Evolutionary conservation across 805 yeast species (phyloP), one percentile per base, ranked within the genome.

Genomic region (Zygotorulaspora sp.): DNA sequence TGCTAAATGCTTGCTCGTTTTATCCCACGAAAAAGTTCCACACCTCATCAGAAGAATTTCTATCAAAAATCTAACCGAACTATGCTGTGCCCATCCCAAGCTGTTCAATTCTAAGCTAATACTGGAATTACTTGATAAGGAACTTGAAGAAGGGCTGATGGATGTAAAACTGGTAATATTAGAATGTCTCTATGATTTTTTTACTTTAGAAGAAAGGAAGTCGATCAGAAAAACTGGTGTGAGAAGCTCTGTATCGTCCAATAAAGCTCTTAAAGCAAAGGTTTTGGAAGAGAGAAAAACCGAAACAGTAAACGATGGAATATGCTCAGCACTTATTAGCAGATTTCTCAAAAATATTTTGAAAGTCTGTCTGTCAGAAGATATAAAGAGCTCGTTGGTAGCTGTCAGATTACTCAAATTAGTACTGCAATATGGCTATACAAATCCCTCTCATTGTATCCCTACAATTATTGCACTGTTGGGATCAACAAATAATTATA

Each of bases 381-480:
- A 74, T 20, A 66, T 65, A 2, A 70, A 66, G 3, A 61, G 60
- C 31, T 74, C 85, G 1, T 58, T 65, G 19, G 55, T 69, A 1
- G 79, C 86, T 0, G 68, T 80, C 3, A 64, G 68, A 21, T 76
- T 78, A 43, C 52, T 85, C 29, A 75, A 71, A 38, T 57, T 74
- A 29, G 74, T 81, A 16, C 70, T 81, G 7, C 68, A 68, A 19
- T 67, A 77, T 37, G 95, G 95, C 0, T 81, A 75, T 58, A 81
- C 83, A 0, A 84, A 82, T 52, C 96, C 96, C 1, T 72, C 83
- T 39, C 50, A 73, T 4, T 75, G 86, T 50, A 72, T 80, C 5
- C 74, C 88, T 0, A 80, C 88, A 0, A 67, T 84, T 1, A 71
- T 85, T 39, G 90, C 90, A 0, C 62, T 87, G 23, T 78, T 79